phyloP scores from a whole-genome alignment of 306 rosid species.

The Abrus pulchellus region DNA sequence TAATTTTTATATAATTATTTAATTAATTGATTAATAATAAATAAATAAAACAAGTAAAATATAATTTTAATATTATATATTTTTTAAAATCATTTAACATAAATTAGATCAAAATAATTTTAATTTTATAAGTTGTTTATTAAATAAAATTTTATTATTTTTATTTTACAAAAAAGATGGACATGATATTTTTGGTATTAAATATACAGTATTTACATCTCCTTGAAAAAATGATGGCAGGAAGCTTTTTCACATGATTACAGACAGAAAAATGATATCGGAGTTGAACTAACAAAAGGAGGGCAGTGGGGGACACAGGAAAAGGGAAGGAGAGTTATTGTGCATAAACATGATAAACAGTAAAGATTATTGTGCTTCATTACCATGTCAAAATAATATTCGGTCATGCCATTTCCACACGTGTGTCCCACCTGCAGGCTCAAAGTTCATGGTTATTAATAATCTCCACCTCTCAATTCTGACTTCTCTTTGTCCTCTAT shows the following conservation, averaged over 20 bases:
- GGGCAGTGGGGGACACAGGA: conserved; percentile 16
- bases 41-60: no score
- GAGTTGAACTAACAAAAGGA: conserved; percentile 32
- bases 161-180: not conserved
- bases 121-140: no score
- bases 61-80: no score
- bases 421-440: conserved; percentile 5
- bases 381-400: conserved; percentile 6
- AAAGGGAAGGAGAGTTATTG: not conserved
- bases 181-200: not conserved
- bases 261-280: conserved; percentile 27
- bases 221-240: not conserved
- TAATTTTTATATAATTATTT: no score
- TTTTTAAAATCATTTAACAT: no score
- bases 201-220: not conserved
- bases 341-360: not conserved
- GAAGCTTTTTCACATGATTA: not conserved
- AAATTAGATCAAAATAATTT: no score
- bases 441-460: conserved; percentile 2
- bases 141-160: not conserved
- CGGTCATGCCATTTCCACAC: conserved; percentile 18
- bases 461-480: conserved; percentile 4
- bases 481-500: not conserved
- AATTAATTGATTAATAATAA: no score
- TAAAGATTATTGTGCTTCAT: not conserved